phyloP scores from a whole-genome alignment of 2,329 filamentous ascomycete genomes.

The Trichoderma asperellum region DNA sequence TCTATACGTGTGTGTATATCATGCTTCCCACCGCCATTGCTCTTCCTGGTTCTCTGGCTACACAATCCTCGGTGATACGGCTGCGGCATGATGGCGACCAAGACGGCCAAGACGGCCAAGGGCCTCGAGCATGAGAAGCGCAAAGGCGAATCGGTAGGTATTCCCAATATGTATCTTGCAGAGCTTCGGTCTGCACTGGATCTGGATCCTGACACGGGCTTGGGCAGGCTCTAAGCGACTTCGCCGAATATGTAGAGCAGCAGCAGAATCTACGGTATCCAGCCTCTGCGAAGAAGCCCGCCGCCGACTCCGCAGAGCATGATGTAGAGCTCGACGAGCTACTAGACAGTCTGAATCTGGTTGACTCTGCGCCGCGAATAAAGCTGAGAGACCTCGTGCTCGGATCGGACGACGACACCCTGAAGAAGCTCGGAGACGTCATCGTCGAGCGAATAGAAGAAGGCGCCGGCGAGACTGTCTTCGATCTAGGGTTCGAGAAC shows the following conservation, averaged over 20 bases:
- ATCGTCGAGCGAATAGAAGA: conserved; percentile 74
- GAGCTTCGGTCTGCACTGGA: neutral
- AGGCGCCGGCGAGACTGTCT: conserved; percentile 85
- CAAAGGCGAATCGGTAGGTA: conserved; percentile 79
- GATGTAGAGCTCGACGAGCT: conserved; percentile 90
- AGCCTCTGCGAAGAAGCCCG: conserved; percentile 39
- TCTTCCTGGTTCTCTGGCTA: conserved; percentile 17
- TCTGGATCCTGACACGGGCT: neutral
- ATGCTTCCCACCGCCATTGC: neutral
- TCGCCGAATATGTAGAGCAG: conserved; percentile 95
- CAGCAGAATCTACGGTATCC: conserved; percentile 78
- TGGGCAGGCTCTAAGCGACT: conserved; percentile 78
- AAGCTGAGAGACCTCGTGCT: conserved; percentile 79
- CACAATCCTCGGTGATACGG: neutral
- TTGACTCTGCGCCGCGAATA: conserved; percentile 69
- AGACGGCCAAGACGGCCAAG: conserved; percentile 63
- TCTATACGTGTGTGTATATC: neutral
- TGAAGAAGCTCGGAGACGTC: conserved; percentile 66
- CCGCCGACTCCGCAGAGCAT: conserved; percentile 50
- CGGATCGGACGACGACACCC: conserved; percentile 60
- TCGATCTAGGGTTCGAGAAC: conserved; percentile 91
- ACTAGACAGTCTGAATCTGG: conserved; percentile 82
- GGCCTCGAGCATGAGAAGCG: conserved; percentile 76
- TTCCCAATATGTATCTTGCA: neutral
- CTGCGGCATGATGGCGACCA: conserved; percentile 53